Percentiles rank a stretch among this genome's conserved stretches.
These are phyloP conservation scores for Botrytis deweyae DNA, from an alignment of 2,329 filamentous ascomycete genomes.

Conservation along the genomic window DNA sequence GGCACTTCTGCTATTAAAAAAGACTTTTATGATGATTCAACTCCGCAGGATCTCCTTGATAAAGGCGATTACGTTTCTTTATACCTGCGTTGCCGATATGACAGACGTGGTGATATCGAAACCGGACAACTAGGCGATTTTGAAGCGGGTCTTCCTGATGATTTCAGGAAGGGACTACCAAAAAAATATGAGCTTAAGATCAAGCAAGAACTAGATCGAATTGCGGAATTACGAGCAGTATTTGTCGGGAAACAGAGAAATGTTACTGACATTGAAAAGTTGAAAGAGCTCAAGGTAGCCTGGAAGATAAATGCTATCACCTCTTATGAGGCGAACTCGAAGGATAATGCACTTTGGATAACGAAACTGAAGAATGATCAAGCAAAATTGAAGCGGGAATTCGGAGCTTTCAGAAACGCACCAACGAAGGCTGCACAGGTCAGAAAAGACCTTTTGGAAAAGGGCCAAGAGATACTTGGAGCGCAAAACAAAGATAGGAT, in stretches of 20 bases:
- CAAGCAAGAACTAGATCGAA: not conserved
- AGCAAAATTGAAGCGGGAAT: accelerated
- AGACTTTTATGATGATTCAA: conserved; percentile 15
- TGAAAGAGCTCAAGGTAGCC: not conserved
- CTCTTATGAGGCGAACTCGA: accelerated
- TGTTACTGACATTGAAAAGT: accelerated
- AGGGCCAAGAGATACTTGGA: accelerated
- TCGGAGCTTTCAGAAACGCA: accelerated
- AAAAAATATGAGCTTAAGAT: accelerated
- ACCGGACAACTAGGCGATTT: accelerated
- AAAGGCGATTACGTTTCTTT: not conserved
- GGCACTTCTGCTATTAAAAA: not conserved
- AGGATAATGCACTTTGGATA: too few species aligned
- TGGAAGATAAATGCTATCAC: not conserved
- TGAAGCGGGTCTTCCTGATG: not conserved
- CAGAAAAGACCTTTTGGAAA: accelerated
- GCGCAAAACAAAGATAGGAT: not conserved
- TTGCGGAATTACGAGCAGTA: not conserved
- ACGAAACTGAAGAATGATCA: not conserved
- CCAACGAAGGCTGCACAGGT: not conserved
- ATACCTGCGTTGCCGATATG: not conserved
- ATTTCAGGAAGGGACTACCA: accelerated
- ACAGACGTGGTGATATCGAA: not conserved
- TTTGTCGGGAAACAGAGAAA: accelerated
- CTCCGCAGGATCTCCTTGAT: conserved; percentile 2